These are phyloP conservation scores for Globisporangium yorkense DNA, from an alignment of 352 stramenopile genomes.

Conservation along the genomic window DNA sequence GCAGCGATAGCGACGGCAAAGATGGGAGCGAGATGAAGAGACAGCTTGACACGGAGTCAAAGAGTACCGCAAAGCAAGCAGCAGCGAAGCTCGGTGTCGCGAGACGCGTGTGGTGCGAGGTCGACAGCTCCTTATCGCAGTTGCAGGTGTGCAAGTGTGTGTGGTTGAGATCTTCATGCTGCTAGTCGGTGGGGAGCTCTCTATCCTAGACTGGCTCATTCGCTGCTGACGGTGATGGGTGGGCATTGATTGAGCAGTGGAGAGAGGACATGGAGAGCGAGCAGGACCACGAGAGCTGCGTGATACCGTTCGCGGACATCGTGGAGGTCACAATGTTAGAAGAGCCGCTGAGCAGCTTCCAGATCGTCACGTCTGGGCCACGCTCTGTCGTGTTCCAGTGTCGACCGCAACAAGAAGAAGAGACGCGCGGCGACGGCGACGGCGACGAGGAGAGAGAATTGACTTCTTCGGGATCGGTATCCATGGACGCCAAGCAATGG, in stretches of 20 bases:
- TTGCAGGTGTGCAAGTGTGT: conserved; percentile 19
- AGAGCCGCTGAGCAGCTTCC: conserved; percentile 25
- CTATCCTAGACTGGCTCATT: not conserved
- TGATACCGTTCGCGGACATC: conserved; percentile 32
- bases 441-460: conserved; percentile 4
- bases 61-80: not conserved
- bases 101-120: conserved; percentile 49
- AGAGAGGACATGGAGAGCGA: conserved; percentile 17
- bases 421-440: not conserved
- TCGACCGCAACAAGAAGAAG: conserved; percentile 10
- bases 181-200: not conserved
- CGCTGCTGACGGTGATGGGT: not conserved
- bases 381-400: conserved; percentile 46
- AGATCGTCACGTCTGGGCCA: conserved; percentile 24
- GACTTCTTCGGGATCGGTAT: not conserved
- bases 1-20: not conserved
- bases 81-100: conserved; percentile 20
- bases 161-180: not conserved
- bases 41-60: not conserved
- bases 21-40: not conserved
- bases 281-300: conserved; percentile 7
- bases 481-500: conserved; percentile 32
- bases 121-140: conserved; percentile 31
- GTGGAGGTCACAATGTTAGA: conserved; percentile 16
- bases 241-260: conserved; percentile 19